These are phyloP conservation scores for Aureobasidium zeae DNA, from an alignment of 2,329 filamentous ascomycete genomes.

Conservation along the genomic window DNA sequence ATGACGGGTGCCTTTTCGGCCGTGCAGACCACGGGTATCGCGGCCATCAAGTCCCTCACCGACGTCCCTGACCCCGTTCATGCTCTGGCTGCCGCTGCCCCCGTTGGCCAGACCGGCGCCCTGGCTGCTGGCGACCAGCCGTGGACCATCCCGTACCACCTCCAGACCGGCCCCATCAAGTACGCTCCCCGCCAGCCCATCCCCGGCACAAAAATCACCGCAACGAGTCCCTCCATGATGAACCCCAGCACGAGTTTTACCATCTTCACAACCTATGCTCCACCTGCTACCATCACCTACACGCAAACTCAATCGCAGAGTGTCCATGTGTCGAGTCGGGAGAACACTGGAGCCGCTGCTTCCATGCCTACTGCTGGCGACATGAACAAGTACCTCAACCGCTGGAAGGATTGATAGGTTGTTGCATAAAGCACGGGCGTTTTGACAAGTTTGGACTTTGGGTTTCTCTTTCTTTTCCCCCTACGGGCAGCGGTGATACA, in stretches of 20 bases:
- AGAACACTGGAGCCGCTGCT: constrained; percentile 44
- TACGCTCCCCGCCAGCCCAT: constrained; percentile 54
- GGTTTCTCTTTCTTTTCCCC: neutral
- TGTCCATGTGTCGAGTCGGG: constrained; percentile 42
- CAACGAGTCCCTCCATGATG: constrained; percentile 40
- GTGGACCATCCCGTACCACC: constrained; percentile 42
- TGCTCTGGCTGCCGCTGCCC: constrained; percentile 28
- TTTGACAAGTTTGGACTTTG: neutral
- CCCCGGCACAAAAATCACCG: constrained; percentile 51
- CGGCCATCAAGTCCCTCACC: constrained; percentile 31
- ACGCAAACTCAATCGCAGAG: constrained; percentile 46
- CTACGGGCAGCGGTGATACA: neutral
- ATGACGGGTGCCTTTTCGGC: constrained; percentile 54
- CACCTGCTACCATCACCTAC: constrained; percentile 36
- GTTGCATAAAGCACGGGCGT: neutral
- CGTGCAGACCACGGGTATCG: constrained; percentile 30
- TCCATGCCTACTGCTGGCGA: constrained; percentile 36
- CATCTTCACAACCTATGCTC: constrained; percentile 44
- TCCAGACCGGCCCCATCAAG: constrained; percentile 48
- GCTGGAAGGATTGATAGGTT: constrained; percentile 48
- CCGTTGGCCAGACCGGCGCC: constrained; percentile 18
- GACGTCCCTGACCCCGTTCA: constrained; percentile 14
- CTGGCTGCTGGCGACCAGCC: constrained; percentile 17
- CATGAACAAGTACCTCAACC: constrained; percentile 48
- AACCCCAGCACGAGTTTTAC: constrained; percentile 48